Base-by-base conservation (phyloP, 2,329 filamentous ascomycete genomes). In the Aschersonia sp. region DNA sequence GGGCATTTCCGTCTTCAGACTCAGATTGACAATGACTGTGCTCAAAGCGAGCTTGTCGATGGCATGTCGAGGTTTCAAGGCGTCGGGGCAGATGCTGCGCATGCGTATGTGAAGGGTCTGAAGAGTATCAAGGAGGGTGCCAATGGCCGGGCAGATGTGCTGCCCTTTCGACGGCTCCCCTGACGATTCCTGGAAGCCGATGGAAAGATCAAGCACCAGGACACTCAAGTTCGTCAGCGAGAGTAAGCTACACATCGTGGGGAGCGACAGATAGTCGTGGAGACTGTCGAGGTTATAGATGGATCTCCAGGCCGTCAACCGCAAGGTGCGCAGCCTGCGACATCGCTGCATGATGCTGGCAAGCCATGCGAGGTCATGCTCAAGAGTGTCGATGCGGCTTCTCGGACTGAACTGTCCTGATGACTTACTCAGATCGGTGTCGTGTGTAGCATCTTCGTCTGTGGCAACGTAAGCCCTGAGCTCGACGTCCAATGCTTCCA, bases 61-160 rank as follows among this genome's bases (percentile, higher is more conserved):
- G 9, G 43, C 6, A 40, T 51, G 41, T 41, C 5, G 47, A 5
- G 52, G 53, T n/a, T 51, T 52, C 14, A 56, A 43, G 29, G 44
- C 51, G 31, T 53, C 48, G 3, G 49, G 53, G 31, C 54, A 56
- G 37, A 56, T 52, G 44, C 5, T 53, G 45, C 46, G 50, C 48
- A 51, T 50, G 22, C 52, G 48, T 35, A 55, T 29, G 43, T 52
- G 51, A 46, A 56, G 51, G 41, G 35, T 49, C 45, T 7, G 45
- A 44, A 55, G 51, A 37, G 39, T 47, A 40, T n/a, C 11, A 45
- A 53, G 52, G 42, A 53, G 48, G 42, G 45, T n/a, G 30, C 50
- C 46, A 39, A 55, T 51, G 9, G 45, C 45, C 35, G 51, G 52
- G 42, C 53, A 55, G 32, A 54, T 47, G 30, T 54, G 48, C 14